Conservation (phyloP, 345 rosid genomes). For the Laguncularia racemosa region DNA sequence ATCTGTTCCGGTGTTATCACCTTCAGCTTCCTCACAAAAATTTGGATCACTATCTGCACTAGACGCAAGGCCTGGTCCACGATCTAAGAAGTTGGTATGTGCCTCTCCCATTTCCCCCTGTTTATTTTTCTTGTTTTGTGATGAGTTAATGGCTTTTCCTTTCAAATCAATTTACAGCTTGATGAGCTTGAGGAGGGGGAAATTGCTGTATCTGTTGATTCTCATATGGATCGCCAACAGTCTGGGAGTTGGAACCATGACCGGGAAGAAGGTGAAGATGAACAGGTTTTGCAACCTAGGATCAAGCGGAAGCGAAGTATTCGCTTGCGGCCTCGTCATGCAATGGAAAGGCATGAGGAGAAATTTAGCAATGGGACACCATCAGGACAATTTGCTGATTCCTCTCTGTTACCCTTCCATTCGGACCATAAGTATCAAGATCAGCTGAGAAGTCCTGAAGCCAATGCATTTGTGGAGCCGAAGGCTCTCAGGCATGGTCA, state of each 20-base stretch:
- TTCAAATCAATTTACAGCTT: conserved; percentile 37
- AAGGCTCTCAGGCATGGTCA: conserved; percentile 56
- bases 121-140: conserved; percentile 4
- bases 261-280: conserved; percentile 94
- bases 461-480: conserved; percentile 26
- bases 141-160: conserved; percentile 12
- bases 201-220: conserved; percentile 90
- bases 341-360: conserved; percentile 59
- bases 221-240: conserved; percentile 81
- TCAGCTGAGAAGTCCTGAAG: conserved; percentile 47
- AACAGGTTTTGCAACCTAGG: conserved; percentile 95
- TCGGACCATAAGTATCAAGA: conserved; percentile 55
- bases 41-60: conserved; percentile 95
- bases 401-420: conserved; percentile 41
- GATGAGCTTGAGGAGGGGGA: conserved; percentile 99
- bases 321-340: conserved; percentile 80
- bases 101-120: conserved; percentile 11
- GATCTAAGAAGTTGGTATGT: conserved; percentile 71
- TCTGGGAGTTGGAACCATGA: conserved; percentile 97
- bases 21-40: conserved; percentile 74
- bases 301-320: conserved; percentile 95
- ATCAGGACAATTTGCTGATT: conserved; percentile 46
- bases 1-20: conserved; percentile 62
- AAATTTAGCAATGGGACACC: conserved; percentile 40
- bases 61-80: conserved; percentile 85